phyloP scores from a whole-genome alignment of 2,329 filamentous ascomycete species.

The Apiospora arundinis region DNA sequence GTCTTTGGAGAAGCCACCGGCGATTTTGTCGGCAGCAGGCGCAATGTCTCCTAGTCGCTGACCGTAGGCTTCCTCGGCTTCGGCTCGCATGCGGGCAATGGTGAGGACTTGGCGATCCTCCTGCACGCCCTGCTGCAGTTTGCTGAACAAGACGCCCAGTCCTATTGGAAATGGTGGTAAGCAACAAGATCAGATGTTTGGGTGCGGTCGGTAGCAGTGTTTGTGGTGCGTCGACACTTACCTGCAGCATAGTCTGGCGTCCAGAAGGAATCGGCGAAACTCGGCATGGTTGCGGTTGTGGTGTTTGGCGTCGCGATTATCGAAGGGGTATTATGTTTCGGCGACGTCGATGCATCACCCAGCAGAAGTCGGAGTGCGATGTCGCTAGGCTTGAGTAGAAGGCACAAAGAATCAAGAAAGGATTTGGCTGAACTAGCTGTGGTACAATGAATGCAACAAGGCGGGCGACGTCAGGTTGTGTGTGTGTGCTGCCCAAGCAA shows the following conservation, averaged over 20 bases:
- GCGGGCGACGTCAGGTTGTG: conserved; percentile 7
- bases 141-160: conserved; percentile 91
- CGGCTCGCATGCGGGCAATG: conserved; percentile 90
- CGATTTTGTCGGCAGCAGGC: conserved; percentile 79
- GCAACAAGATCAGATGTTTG: neutral
- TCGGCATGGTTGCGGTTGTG: conserved; percentile 66
- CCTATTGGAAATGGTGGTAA: conserved; percentile 51
- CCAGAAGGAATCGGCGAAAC: conserved; percentile 97
- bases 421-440: neutral
- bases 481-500: conserved; percentile 6
- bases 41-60: conserved; percentile 82
- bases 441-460: conserved; percentile 8
- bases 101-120: conserved; percentile 95
- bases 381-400: neutral
- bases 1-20: conserved; percentile 85
- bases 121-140: conserved; percentile 93
- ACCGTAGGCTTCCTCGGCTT: conserved; percentile 91
- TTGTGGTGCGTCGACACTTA: conserved; percentile 46
- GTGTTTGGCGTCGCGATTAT: conserved; percentile 22
- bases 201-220: neutral
- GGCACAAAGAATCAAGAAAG: conserved; percentile 16
- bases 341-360: conserved; percentile 21
- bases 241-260: conserved; percentile 96
- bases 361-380: neutral
- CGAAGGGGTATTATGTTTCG: conserved; percentile 15